Conservation (phyloP, 1,139 yeast species). For the Pichia norvegensis region DNA sequence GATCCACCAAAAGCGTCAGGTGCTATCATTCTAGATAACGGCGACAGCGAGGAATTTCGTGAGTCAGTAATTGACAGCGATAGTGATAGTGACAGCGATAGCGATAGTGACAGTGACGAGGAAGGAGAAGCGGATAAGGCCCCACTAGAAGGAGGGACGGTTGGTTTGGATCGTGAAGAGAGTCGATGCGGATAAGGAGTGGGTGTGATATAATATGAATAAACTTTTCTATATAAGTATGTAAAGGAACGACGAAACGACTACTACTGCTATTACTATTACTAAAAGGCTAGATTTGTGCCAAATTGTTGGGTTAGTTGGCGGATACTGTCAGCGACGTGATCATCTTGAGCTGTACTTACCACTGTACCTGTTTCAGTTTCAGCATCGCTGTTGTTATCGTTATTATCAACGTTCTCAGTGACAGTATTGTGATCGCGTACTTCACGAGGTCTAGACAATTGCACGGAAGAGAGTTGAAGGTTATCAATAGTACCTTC, state of each 20-base stretch:
- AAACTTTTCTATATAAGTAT: neutral
- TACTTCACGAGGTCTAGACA: constrained; percentile 23
- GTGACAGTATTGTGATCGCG: neutral
- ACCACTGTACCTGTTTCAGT: constrained; percentile 12
- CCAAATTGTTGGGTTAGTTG: constrained; percentile 18
- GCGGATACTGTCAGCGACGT: constrained; percentile 11
- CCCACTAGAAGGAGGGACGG: constrained; percentile 12
- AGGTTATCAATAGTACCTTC: constrained; percentile 86
- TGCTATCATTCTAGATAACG: constrained; percentile 29
- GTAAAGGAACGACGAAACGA: neutral
- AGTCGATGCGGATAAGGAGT: neutral
- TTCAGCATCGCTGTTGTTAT: neutral
- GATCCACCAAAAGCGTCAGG: constrained; percentile 16
- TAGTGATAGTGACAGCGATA: constrained; percentile 14
- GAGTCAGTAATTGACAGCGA: constrained; percentile 7
- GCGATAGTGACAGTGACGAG: constrained; percentile 12
- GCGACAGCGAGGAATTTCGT: constrained; percentile 23
- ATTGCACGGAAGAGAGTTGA: constrained; percentile 56
- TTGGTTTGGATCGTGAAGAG: neutral
- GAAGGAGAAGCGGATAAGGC: constrained; percentile 1
- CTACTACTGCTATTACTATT: neutral
- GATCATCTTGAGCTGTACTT: constrained; percentile 7
- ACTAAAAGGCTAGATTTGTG: constrained; percentile 14
- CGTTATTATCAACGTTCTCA: constrained; percentile 4
- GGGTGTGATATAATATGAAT: neutral